These are phyloP conservation scores for Paramarasmius palmivorus DNA, from an alignment of 1,284 basidiomycete species.

Conservation along the genomic window DNA sequence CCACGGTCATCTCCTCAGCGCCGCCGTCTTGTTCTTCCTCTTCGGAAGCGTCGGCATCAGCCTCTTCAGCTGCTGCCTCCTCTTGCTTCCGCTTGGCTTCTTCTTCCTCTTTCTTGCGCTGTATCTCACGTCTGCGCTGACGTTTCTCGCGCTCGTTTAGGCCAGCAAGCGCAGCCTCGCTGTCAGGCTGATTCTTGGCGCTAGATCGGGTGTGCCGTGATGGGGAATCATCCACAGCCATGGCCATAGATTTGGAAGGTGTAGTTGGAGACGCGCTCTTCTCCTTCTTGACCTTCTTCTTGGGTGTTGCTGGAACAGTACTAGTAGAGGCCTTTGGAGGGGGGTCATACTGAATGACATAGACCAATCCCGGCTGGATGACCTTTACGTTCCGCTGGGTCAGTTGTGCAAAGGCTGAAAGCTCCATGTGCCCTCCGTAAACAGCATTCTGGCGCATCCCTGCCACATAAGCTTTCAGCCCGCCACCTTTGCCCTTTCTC, in stretches of 20 bases:
- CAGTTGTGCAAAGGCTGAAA: slow-evolving; percentile 88
- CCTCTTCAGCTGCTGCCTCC: not conserved
- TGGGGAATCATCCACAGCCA: slow-evolving; percentile 10
- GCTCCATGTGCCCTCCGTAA: slow-evolving; percentile 89
- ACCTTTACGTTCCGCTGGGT: slow-evolving; percentile 82
- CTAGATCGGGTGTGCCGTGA: slow-evolving; percentile 10
- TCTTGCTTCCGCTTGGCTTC: slow-evolving; percentile 1
- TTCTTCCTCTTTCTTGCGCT: slow-evolving; percentile 2
- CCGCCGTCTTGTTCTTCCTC: slow-evolving; percentile 29
- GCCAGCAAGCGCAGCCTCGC: slow-evolving; percentile 16
- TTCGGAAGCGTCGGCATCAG: slow-evolving; percentile 16
- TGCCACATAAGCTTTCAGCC: slow-evolving; percentile 14
- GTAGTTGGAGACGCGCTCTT: slow-evolving; percentile 3
- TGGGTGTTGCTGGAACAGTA: slow-evolving; percentile 17
- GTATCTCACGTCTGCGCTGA: not conserved
- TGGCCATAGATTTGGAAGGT: slow-evolving; percentile 9
- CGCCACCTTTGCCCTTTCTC: slow-evolving; percentile 15
- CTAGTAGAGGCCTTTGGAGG: slow-evolving; percentile 41
- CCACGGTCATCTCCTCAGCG: slow-evolving; percentile 19
- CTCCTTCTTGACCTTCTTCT: not conserved
- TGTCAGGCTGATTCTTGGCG: slow-evolving; percentile 4
- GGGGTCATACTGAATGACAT: slow-evolving; percentile 74
- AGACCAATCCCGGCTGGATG: slow-evolving; percentile 85
- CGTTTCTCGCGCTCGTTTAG: slow-evolving; percentile 2
- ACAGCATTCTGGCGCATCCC: slow-evolving; percentile 49